Evolutionary conservation across 805 yeast genomes (phyloP), one percentile per base, ranked within the genome.

Genomic region (Kuraishia cidri): DNA sequence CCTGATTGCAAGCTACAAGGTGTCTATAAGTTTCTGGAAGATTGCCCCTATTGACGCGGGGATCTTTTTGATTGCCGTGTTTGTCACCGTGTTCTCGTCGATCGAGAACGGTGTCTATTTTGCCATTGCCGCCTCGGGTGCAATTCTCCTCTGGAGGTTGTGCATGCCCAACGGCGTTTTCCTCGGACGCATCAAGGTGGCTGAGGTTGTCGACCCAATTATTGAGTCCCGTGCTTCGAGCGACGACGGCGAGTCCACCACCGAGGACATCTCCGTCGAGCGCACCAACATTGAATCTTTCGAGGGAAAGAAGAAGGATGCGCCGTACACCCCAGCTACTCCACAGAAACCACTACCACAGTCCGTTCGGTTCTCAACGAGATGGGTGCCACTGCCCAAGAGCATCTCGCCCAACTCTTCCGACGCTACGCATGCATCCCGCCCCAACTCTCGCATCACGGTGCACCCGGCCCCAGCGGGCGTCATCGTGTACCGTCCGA

Each of bases 91-190:
- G 5, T 85, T 85, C 44, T 61, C 85, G 5, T 62, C 85, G 5
- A 81, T 88, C 51, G 97, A 88, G 56, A 63, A 77, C 49, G 97
- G 95, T 61, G 80, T 88, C 45, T 88, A 88, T 61, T 88, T 87
- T 58, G 90, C 95, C 26, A 72, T 85, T 43, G 77, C 82, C 48
- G 90, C 95, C 36, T 83, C 94, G 22, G 72, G 69, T 44, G 95
- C 86, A 14, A 64, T 72, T 28, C 57, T 87, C 37, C 61, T 88
- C 35, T 73, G 85, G 60, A 74, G 85, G 49, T 54, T 82, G 30
- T 83, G 94, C 17, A 76, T 73, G 61, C 94, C 97, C 27, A 68
- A 69, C 37, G 95, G 95, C 42, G 69, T 72, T 32, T 85, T 87
- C 60, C 64, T 88, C 52, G 97, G 96, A 35, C 68, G 79, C 44